Evolutionary conservation across 2,329 filamentous ascomycete genomes (phyloP).

Genomic region (Parastagonospora avenae): DNA sequence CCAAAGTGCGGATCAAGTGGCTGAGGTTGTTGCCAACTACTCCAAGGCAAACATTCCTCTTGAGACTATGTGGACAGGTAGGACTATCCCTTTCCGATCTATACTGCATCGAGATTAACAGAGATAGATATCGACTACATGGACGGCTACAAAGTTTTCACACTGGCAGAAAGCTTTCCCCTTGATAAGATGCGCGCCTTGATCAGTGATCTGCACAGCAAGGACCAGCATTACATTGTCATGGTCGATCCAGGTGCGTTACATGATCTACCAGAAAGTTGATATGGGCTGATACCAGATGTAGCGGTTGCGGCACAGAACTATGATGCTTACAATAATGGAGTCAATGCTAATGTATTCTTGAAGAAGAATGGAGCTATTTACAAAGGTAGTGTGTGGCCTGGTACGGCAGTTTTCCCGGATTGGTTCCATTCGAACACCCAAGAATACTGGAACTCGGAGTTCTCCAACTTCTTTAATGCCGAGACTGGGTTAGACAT

Average conservation of each 20-base stretch:
- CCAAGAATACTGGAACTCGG: conserved; percentile 69
- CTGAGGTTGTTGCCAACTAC: conserved; percentile 70
- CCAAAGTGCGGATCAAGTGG: conserved; percentile 64
- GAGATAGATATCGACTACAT: conserved; percentile 69
- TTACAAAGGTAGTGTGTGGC: conserved; percentile 74
- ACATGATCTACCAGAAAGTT: neutral
- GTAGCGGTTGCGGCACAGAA: conserved; percentile 54
- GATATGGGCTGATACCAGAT: conserved; percentile 47
- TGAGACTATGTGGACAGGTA: conserved; percentile 75
- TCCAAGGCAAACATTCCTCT: conserved; percentile 67
- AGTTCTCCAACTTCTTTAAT: conserved; percentile 71
- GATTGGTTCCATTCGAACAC: conserved; percentile 75
- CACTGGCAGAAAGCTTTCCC: conserved; percentile 67
- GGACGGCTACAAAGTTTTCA: conserved; percentile 64
- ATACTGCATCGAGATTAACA: conserved; percentile 4
- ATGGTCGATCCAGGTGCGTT: conserved; percentile 71
- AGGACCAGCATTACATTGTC: conserved; percentile 72
- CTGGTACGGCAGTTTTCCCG: conserved; percentile 71
- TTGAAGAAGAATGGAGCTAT: conserved; percentile 61
- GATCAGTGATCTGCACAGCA: conserved; percentile 66
- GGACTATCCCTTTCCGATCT: conserved; percentile 38
- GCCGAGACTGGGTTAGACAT: conserved; percentile 70
- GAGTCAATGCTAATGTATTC: conserved; percentile 60
- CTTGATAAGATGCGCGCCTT: conserved; percentile 65
- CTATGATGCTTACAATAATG: conserved; percentile 65